Evolutionary conservation across 2,329 filamentous ascomycete species (phyloP).

Genomic region (Trichoderma pleuroti): DNA sequence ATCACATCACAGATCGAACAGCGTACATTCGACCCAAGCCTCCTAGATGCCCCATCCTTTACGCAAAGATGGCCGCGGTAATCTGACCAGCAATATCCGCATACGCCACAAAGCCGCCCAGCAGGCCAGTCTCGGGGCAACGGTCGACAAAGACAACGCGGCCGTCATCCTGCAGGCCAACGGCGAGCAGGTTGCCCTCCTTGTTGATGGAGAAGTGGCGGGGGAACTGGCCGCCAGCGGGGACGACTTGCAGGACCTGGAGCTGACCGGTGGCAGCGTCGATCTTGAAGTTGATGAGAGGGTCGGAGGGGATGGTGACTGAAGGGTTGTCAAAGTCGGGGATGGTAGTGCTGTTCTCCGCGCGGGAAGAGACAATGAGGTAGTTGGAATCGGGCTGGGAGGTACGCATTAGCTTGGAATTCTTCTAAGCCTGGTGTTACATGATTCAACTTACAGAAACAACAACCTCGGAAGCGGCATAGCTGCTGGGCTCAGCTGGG

Average conservation of each 20-base stretch:
- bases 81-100: constrained; percentile 43
- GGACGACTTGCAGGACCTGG: constrained; percentile 52
- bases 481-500: constrained; percentile 37
- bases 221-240: constrained; percentile 62
- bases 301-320: constrained; percentile 55
- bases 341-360: constrained; percentile 53
- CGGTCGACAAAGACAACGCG: constrained; percentile 60
- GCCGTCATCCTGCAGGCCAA: constrained; percentile 60
- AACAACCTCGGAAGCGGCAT: constrained; percentile 53
- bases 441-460: constrained; percentile 49
- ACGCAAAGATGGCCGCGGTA: constrained; percentile 47
- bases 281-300: constrained; percentile 61
- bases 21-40: constrained; percentile 9
- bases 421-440: neutral
- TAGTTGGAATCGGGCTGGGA: constrained; percentile 56
- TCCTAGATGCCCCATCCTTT: constrained; percentile 26
- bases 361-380: constrained; percentile 65
- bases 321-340: constrained; percentile 43
- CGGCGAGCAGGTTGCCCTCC: constrained; percentile 60
- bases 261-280: constrained; percentile 52
- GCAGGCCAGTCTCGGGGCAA: constrained; percentile 55
- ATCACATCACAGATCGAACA: neutral
- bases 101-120: constrained; percentile 46
- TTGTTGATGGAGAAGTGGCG: constrained; percentile 66
- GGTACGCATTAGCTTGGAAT: neutral